A percentile compares a stretch with the other conserved stretches of the same genome.
These are phyloP conservation scores for Gossypium australe DNA, from an alignment of 345 rosid genomes.

Conservation along the genomic window DNA sequence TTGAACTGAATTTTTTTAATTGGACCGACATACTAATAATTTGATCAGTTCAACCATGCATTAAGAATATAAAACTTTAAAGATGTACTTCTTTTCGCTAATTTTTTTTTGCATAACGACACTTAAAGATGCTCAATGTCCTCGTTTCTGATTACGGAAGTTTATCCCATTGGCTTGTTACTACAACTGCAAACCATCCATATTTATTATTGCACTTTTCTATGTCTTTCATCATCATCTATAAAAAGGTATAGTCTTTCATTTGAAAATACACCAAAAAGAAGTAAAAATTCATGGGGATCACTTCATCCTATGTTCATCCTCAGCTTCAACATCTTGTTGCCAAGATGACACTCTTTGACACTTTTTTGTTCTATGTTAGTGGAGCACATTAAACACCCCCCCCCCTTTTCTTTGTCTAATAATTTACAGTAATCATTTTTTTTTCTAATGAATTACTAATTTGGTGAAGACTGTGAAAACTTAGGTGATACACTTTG, in stretches of 20 bases:
- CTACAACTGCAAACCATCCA: not conserved
- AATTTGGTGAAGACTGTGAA: not conserved
- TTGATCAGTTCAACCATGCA: too few relatives aligned
- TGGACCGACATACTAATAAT: fast-evolving
- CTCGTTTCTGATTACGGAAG: too few relatives aligned
- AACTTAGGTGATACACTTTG: slow-evolving; percentile 46
- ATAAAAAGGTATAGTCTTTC: not conserved
- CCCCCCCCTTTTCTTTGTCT: not conserved
- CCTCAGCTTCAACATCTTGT: slow-evolving; percentile 48
- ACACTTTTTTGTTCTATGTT: slow-evolving; percentile 50
- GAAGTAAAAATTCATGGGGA: slow-evolving; percentile 25
- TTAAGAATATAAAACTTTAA: too few relatives aligned
- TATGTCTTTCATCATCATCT: not conserved
- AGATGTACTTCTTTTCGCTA: too few relatives aligned
- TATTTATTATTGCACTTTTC: not conserved
- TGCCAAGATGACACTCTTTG: slow-evolving; percentile 53
- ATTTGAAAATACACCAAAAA: too few relatives aligned
- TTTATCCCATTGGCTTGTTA: not conserved
- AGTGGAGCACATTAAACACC: slow-evolving; percentile 12
- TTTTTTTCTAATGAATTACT: not conserved
- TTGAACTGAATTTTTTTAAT: too few relatives aligned
- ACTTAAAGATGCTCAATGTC: too few relatives aligned
- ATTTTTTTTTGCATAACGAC: too few relatives aligned
- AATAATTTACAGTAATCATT: not conserved
- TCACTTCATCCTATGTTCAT: slow-evolving; percentile 37